These are phyloP conservation scores for Adansonia madagascariensis DNA, from an alignment of 441 rosid species.

Conservation along the genomic window DNA sequence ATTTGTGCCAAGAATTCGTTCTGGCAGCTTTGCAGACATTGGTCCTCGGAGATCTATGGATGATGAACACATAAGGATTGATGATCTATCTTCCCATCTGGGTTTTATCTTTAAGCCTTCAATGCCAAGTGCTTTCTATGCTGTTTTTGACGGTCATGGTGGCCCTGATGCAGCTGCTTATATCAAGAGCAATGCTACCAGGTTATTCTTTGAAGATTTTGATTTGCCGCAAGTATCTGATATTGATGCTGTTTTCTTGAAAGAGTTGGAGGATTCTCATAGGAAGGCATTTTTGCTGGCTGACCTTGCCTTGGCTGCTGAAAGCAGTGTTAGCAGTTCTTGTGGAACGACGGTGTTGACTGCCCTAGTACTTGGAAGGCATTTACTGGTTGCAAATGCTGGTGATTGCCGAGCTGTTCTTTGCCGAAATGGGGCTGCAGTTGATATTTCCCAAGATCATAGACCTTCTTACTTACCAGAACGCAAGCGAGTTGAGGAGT, in stretches of 20 bases:
- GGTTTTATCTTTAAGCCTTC: conserved; percentile 60
- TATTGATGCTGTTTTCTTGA: conserved; percentile 51
- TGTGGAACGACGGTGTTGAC: conserved; percentile 87
- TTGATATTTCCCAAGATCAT: conserved; percentile 78
- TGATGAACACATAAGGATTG: conserved; percentile 83
- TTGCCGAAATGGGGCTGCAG: conserved; percentile 64
- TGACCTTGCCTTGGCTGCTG: conserved; percentile 75
- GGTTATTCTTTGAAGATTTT: conserved; percentile 67
- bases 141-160: conserved; percentile 92
- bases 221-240: conserved; percentile 49
- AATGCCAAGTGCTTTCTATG: conserved; percentile 74
- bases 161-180: conserved; percentile 80
- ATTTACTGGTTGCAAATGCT: conserved; percentile 71
- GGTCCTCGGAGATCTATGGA: conserved; percentile 78
- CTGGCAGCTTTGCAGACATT: conserved; percentile 77
- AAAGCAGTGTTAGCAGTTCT: conserved; percentile 48
- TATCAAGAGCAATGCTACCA: conserved; percentile 70
- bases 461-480: conserved; percentile 61
- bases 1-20: conserved; percentile 62
- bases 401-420: conserved; percentile 88
- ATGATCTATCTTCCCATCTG: conserved; percentile 67
- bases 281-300: conserved; percentile 64
- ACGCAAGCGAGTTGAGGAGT: conserved; percentile 55
- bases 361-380: conserved; percentile 67
- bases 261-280: conserved; percentile 64